Evolutionary conservation across 2,329 filamentous ascomycete species (phyloP).

Genomic region (Penicillium sp.): DNA sequence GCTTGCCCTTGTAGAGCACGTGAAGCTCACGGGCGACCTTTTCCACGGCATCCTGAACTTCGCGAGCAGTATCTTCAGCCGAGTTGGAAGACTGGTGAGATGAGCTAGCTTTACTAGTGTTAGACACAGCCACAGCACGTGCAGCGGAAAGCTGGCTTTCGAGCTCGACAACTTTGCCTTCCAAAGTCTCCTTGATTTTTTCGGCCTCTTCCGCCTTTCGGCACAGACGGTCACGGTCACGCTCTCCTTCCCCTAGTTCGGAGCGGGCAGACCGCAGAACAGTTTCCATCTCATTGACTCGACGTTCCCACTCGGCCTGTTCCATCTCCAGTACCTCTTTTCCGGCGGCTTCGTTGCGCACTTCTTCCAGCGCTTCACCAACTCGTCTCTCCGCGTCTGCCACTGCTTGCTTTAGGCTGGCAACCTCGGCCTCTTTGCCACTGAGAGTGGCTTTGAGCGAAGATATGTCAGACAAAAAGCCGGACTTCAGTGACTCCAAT

Average conservation of each 20-base stretch:
- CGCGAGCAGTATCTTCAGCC: slow-evolving; percentile 52
- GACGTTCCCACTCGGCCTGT: slow-evolving; percentile 78
- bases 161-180: slow-evolving; percentile 48
- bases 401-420: slow-evolving; percentile 81
- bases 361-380: slow-evolving; percentile 77
- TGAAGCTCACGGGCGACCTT: slow-evolving; percentile 94
- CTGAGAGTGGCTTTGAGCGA: slow-evolving; percentile 88
- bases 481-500: slow-evolving; percentile 86
- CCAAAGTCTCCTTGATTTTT: slow-evolving; percentile 51
- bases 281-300: slow-evolving; percentile 80
- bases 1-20: slow-evolving; percentile 91
- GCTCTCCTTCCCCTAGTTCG: slow-evolving; percentile 74
- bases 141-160: slow-evolving; percentile 48
- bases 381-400: slow-evolving; percentile 89
- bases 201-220: slow-evolving; percentile 75
- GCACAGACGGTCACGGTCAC: slow-evolving; percentile 77
- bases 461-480: slow-evolving; percentile 87
- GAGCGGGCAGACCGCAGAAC: slow-evolving; percentile 77
- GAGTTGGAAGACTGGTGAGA: slow-evolving; percentile 40
- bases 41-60: slow-evolving; percentile 83
- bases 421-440: slow-evolving; percentile 89
- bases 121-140: slow-evolving; percentile 32
- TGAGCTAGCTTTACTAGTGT: slow-evolving; percentile 33
- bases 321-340: slow-evolving; percentile 73
- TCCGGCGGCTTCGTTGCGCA: slow-evolving; percentile 71